Percentiles rank a stretch among this genome's conserved stretches.
These are phyloP conservation scores for Neopestalotiopsis rosae DNA, from an alignment of 2,329 filamentous ascomycete species.

Conservation along the genomic window DNA sequence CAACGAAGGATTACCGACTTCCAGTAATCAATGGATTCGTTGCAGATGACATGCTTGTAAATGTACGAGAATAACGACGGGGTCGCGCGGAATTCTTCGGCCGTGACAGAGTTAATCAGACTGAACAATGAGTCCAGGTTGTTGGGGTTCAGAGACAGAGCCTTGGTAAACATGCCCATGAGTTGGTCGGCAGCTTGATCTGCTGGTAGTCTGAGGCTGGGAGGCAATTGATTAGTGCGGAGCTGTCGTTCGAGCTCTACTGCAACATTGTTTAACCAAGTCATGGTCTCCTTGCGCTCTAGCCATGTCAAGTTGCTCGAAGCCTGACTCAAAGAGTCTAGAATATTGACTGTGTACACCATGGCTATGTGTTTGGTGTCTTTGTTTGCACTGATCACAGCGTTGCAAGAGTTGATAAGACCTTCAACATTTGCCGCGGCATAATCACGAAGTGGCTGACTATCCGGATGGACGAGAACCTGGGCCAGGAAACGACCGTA, in stretches of 20 bases:
- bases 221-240: conserved; percentile 70
- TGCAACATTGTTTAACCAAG: conserved; percentile 69
- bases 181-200: conserved; percentile 90
- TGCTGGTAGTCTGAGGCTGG: conserved; percentile 78
- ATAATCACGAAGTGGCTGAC: conserved; percentile 74
- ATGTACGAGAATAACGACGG: conserved; percentile 82
- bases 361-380: conserved; percentile 73
- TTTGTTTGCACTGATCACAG: conserved; percentile 67
- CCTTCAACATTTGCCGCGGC: conserved; percentile 75
- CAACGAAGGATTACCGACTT: conserved; percentile 82
- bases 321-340: conserved; percentile 77
- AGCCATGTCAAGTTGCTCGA: conserved; percentile 73
- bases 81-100: conserved; percentile 79
- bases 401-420: conserved; percentile 71
- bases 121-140: conserved; percentile 86
- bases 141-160: conserved; percentile 74
- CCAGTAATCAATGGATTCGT: conserved; percentile 84
- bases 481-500: conserved; percentile 94
- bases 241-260: conserved; percentile 81
- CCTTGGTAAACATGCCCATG: conserved; percentile 82
- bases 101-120: conserved; percentile 82
- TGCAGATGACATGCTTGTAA: conserved; percentile 83
- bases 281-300: conserved; percentile 65
- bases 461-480: conserved; percentile 77
- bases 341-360: conserved; percentile 86